These are phyloP conservation scores for Paecilomyces sp. DNA, from an alignment of 2,329 filamentous ascomycete genomes.

Conservation along the genomic window DNA sequence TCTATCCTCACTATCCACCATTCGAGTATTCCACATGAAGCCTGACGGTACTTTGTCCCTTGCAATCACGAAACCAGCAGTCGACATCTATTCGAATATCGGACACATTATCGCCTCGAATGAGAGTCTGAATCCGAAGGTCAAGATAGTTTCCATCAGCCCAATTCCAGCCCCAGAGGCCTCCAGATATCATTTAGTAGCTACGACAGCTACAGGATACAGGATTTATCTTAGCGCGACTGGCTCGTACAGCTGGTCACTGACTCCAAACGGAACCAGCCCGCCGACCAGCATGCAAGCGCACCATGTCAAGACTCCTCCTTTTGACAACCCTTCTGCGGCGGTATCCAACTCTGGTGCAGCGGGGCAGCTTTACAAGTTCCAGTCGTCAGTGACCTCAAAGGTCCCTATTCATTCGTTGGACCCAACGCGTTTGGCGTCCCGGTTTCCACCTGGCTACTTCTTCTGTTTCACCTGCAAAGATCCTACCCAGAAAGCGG, in stretches of 20 bases:
- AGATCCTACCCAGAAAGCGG: constrained; percentile 51
- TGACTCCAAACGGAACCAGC: constrained; percentile 52
- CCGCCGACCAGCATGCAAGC: constrained; percentile 94
- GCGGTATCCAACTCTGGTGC: constrained; percentile 16
- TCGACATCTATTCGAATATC: constrained; percentile 59
- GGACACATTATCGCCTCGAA: constrained; percentile 72
- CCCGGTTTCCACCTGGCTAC: constrained; percentile 74
- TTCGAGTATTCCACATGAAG: constrained; percentile 85
- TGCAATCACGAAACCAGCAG: constrained; percentile 49
- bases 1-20: constrained; percentile 78
- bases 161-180: constrained; percentile 79
- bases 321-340: constrained; percentile 35
- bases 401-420: constrained; percentile 39
- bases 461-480: constrained; percentile 77
- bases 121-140: constrained; percentile 62
- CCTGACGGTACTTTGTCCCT: constrained; percentile 45
- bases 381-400: constrained; percentile 40
- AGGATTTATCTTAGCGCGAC: constrained; percentile 89
- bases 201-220: constrained; percentile 82
- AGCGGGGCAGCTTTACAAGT: constrained; percentile 17
- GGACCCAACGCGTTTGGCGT: constrained; percentile 32
- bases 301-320: constrained; percentile 94
- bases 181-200: constrained; percentile 78
- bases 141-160: constrained; percentile 75
- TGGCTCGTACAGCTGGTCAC: constrained; percentile 53